Conservation (phyloP, 169 alveolate genomes). For the Cryptosporidium felis region DNA sequence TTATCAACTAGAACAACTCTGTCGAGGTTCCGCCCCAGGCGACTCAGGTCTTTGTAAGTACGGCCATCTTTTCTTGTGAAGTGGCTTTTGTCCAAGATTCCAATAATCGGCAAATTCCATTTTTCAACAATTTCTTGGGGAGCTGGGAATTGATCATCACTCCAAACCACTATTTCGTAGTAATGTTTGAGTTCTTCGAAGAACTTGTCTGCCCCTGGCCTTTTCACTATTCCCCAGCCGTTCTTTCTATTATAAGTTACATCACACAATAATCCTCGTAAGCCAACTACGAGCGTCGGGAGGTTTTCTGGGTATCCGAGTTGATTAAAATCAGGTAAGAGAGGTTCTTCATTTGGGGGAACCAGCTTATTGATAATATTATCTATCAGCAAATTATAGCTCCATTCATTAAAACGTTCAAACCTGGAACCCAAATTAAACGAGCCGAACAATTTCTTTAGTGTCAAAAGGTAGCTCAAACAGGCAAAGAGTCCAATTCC, state of each 20-base stretch:
- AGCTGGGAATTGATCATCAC: slow-evolving; percentile 88
- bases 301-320: slow-evolving; percentile 88
- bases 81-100: slow-evolving; percentile 85
- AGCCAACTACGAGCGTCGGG: slow-evolving; percentile 89
- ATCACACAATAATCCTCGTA: slow-evolving; percentile 85
- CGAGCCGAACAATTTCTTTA: neutral
- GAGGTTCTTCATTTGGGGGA: slow-evolving; percentile 81
- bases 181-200: slow-evolving; percentile 85
- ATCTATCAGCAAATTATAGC: slow-evolving; percentile 3
- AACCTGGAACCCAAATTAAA: neutral
- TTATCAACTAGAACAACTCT: slow-evolving; percentile 86
- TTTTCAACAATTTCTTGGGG: slow-evolving; percentile 86
- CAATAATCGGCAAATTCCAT: slow-evolving; percentile 91
- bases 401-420: slow-evolving; percentile 67
- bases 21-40: slow-evolving; percentile 86
- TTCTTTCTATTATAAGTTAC: slow-evolving; percentile 84
- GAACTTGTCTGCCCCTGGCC: slow-evolving; percentile 92
- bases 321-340: slow-evolving; percentile 86
- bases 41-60: slow-evolving; percentile 79
- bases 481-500: slow-evolving; percentile 1
- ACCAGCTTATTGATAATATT: slow-evolving; percentile 70
- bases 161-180: slow-evolving; percentile 93
- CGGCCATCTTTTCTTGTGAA: slow-evolving; percentile 82
- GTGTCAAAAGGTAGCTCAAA: neutral
- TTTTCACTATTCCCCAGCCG: slow-evolving; percentile 90